Base-by-base conservation (phyloP, 345 rosid genomes). In the Hypericum androsaemum region DNA sequence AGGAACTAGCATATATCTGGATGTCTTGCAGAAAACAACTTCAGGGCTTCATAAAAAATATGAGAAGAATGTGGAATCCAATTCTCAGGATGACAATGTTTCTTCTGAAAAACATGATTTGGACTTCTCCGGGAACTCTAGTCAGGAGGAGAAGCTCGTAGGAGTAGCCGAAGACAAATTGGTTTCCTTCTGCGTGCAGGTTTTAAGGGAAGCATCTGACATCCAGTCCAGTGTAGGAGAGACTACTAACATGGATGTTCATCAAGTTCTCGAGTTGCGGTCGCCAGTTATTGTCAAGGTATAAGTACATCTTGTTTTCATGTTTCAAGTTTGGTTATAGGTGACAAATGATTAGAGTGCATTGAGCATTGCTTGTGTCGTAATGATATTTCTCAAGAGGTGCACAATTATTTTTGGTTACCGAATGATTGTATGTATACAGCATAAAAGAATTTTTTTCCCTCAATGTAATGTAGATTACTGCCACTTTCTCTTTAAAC, bases 201-300 rank as follows among this genome's bases (percentile, higher is more conserved):
- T 92, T 40, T 83, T 92, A 22, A 81, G 67, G 72, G 98, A 88
- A 64, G 88, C 90, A 57, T 80, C 95, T 42, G 87, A 81, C 53
- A 78, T 92, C 48, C 95, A 88, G 66, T 80, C 88, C 51, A 70
- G 64, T 43, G 58, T 74, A 9, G 96, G 86, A 55, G 98, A 85
- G 52, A 64, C 80, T 52, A 70, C 88, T 56, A 83, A 84, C 59
- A 78, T 85, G 97, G 83, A 86, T 67, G 67, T 88, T 56, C 97
- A 92, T 63, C 81, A 82, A 42, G 94, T 83, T 63, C 67, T 88
- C 53, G 97, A 85, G 70, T 76, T 92, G 52, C 88, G 98, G 22
- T 83, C 98, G 39, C 97, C 97, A 0, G 63, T 92, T 56, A 86
- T 92, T 69, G 86, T 92, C 44, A 83, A 81, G 98, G 98, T 92